Evolutionary conservation across 176 grass and related monocot species (phyloP).

Genomic region (Phoenix roebelenii): DNA sequence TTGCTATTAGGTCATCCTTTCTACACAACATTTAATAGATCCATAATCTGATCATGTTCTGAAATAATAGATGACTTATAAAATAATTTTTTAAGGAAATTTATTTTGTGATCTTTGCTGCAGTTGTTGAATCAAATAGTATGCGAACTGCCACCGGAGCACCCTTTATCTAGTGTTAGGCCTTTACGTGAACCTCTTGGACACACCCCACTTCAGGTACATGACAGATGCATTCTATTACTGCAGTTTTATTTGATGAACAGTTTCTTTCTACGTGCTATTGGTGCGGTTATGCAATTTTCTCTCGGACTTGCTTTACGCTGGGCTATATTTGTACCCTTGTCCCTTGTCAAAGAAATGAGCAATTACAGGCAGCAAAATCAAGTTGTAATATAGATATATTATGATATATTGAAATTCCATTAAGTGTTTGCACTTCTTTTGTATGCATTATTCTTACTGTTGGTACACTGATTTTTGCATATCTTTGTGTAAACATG

Average conservation of each 20-base stretch:
- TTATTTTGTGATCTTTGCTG: slow-evolving; percentile 1
- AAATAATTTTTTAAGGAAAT: neutral
- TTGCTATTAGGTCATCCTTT: too few relatives aligned
- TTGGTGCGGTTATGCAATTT: neutral
- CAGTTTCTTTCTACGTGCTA: neutral
- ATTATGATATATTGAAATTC: too few relatives aligned
- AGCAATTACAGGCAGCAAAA: too few relatives aligned
- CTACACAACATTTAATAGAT: too few relatives aligned
- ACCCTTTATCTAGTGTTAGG: slow-evolving; percentile 76
- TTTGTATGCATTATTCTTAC: too few relatives aligned
- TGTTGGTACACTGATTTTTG: too few relatives aligned
- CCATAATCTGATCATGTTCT: too few relatives aligned
- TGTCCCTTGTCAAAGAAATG: too few relatives aligned
- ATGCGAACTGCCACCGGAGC: slow-evolving; percentile 70
- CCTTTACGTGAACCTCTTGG: slow-evolving; percentile 83
- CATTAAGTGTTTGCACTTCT: too few relatives aligned
- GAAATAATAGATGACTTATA: too few relatives aligned
- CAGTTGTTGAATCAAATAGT: slow-evolving; percentile 99
- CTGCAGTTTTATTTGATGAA: neutral
- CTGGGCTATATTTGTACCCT: neutral
- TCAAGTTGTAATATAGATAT: too few relatives aligned
- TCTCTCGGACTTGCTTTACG: neutral
- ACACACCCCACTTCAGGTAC: slow-evolving; percentile 91
- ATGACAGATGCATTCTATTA: slow-evolving; percentile 17
- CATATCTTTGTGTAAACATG: too few relatives aligned